Evolutionary conservation across 2,329 filamentous ascomycete genomes (phyloP), one percentile per base, ranked within the genome.

Genomic region (Diplodia corticola): DNA sequence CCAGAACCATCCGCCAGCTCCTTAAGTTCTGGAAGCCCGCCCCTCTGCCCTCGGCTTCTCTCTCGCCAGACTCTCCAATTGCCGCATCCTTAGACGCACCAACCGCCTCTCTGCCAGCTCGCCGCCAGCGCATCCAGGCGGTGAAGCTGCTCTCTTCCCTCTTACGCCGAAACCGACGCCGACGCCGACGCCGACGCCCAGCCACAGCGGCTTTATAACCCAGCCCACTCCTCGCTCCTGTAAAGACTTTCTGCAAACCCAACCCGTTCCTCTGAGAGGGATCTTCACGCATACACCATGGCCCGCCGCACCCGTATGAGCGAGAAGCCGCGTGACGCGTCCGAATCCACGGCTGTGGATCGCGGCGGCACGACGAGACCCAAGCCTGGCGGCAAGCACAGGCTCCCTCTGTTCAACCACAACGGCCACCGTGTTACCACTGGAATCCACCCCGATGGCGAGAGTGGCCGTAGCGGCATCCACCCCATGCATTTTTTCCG

Each of bases 391-490:
- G 24, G 50, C 50, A 35, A 54, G 17, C 51, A 54, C 51, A 24
- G 28, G 26, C 37, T 44, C 13, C 55, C 26, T 2, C 20, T 65
- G 35, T 77, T 78, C 73, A 82, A 82, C 67, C 78, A 81, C 73
- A 79, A 79, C 70, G 80, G 80, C 20, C 78, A 82, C 69, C 69
- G 71, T 64, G 77, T 82, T 6, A 80, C 78, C 0, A 73, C 68
- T 40, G 78, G 79, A 65, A 80, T 83, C 48, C 73, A 81, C 61
- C 77, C 77, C 0, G 82, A 84, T 28, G 90, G 89, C 68, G 89
- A 92, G 77, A 91, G 88, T 74, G 89, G 89, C 44, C 84, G 90
- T 44, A 79, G 74, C 5, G 89, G 90, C 53, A 75, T 93, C 68
- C 83, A 92, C 70, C 88, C 88, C 0, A 63, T 84, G 50, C 82